Conservation (phyloP, 108 stramenopile species). For the Chaetoceros tenuissimus region DNA sequence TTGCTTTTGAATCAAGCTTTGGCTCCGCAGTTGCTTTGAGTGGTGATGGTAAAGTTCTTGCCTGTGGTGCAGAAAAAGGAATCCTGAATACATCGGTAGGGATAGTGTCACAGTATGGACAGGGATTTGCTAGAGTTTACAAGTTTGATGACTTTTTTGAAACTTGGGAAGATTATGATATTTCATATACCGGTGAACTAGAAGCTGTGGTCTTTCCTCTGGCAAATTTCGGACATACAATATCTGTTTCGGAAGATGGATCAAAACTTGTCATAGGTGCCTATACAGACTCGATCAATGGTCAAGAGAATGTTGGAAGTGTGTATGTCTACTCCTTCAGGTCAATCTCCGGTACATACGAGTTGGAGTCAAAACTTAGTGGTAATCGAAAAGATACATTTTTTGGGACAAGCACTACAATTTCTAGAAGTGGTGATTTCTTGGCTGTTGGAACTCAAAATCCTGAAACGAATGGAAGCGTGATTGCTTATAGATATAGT, state of each 20-base stretch:
- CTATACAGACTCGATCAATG: not conserved
- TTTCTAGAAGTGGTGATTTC: not conserved
- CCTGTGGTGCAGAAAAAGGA: conserved; percentile 42
- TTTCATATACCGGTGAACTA: not conserved
- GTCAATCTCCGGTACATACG: not conserved
- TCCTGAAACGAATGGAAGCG: not conserved
- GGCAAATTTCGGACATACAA: conserved; percentile 3
- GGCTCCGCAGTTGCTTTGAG: conserved; percentile 45
- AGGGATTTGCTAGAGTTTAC: not conserved
- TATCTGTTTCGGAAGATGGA: conserved; percentile 16
- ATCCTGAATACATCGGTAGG: too few relatives aligned
- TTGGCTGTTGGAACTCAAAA: not conserved
- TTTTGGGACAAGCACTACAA: not conserved
- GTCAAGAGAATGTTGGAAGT: not conserved
- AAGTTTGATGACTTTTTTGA: not conserved
- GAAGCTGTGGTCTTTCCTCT: not conserved
- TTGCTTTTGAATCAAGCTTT: too few relatives aligned
- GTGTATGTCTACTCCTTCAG: not conserved
- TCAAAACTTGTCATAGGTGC: conserved; percentile 1
- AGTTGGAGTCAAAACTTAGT: not conserved
- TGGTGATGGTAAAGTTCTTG: conserved; percentile 40
- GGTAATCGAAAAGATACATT: not conserved
- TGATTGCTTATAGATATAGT: not conserved
- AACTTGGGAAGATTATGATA: not conserved
- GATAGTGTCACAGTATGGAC: not conserved